Base-by-base conservation (phyloP, 352 stramenopile genomes). In the Ochromonadaceae sp. region DNA sequence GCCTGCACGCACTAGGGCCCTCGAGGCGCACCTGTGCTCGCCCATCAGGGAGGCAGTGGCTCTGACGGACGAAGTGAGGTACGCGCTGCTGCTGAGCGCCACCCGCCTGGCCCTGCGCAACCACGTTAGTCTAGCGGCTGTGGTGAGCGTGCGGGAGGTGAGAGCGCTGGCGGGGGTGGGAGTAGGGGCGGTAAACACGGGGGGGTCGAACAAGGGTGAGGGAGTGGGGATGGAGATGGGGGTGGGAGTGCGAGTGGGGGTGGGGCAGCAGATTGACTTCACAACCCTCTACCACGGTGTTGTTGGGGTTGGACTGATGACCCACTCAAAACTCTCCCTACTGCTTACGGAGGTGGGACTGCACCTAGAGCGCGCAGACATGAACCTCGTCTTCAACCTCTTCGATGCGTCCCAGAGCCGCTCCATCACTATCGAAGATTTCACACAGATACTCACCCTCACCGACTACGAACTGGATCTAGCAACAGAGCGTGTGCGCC, bases 401-500 rank as follows among this genome's bases (percentile, higher is more conserved):
- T 50, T 63, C 26, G 55, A 63, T 50, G 15, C 38, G 2, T 39
- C 39, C 31, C 15, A 52, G 10, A 36, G 52, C 3, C 28, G 38
- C 12, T n/a, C 2, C 17, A 41, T 63, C 17, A 63, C 15, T 20
- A 50, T 47, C 9, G 55, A 63, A 3, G 55, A 63, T 25, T 63
- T 52, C 22, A 31, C 5, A 28, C 2, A 4, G 39, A 20, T 63
- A 22, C 22, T 63, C 25, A 22, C 1, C 1, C 35, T 63, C 5
- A 63, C 55, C 3, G 55, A 63, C 9, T 63, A 36, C 41, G 55
- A 63, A 22, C 20, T 63, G n/a, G 55, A 63, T 28, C 28, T 47
- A 2, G 55, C 22, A 5, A 2, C 39, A 4, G 55, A 63, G 3
- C 3, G 5, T 14, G 52, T 63, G 10, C 22, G 38, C 20, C 5